phyloP scores from a whole-genome alignment of 2,329 filamentous ascomycete genomes.

The Dothideomycetidae sp. region DNA sequence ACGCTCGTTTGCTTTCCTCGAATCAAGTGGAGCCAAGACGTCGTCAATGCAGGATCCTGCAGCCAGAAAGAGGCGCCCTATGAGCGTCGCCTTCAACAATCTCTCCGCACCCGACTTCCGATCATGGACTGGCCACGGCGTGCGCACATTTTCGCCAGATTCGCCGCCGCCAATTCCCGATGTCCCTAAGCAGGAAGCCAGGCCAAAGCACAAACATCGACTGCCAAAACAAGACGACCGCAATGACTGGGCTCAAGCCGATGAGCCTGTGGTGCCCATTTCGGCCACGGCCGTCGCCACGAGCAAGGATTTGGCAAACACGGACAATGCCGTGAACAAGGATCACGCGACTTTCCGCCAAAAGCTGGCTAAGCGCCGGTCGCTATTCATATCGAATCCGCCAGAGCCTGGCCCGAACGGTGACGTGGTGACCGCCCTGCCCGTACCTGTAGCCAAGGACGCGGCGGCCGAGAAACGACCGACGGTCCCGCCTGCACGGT shows the following conservation, averaged over 20 bases:
- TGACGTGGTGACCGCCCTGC: background rate
- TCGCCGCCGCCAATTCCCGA: conserved; percentile 2
- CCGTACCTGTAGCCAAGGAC: background rate
- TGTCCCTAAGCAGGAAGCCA: background rate
- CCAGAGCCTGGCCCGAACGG: background rate
- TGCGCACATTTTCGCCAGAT: background rate
- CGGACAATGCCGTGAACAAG: background rate
- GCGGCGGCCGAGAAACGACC: background rate
- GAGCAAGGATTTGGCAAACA: background rate
- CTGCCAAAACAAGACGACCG: conserved; percentile 6
- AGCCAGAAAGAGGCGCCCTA: conserved; percentile 6
- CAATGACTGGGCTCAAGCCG: conserved; percentile 11
- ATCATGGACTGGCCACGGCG: background rate
- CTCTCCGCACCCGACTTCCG: conserved; percentile 9
- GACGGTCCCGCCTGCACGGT: background rate
- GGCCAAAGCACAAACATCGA: background rate
- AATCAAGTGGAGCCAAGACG: conserved; percentile 5
- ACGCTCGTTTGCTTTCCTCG: conserved; percentile 4
- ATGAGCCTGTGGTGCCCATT: conserved; percentile 2
- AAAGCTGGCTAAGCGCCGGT: background rate
- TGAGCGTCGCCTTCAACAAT: conserved; percentile 13
- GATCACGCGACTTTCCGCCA: background rate
- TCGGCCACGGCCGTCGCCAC: background rate
- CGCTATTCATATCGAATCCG: background rate
- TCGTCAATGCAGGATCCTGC: conserved; percentile 2